Base-by-base conservation (phyloP, 441 rosid genomes). In the Pelargonium cotyledonis region DNA sequence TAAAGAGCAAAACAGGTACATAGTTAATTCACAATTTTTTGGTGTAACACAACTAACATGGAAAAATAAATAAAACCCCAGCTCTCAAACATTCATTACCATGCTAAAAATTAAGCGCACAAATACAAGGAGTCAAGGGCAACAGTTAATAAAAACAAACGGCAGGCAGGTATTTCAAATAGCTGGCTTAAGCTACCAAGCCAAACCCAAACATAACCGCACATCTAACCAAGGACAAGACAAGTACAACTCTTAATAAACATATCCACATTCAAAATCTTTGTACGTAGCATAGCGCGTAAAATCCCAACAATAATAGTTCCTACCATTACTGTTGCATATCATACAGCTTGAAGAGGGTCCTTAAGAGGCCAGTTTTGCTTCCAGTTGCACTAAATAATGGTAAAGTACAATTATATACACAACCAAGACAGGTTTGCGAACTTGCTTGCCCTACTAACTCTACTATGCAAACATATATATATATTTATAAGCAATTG, bases 181-280 rank as follows among this genome's bases (percentile, higher is more conserved):
- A 4, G 57, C 57, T 49, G 3, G 5, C 57, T 49, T 14, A 49
- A 11, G 57, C 57, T 49, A 5, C 5, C 18, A 49, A 49, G 57
- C 18, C n/a, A 49, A 49, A 49, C 57, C 57, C 57, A 11, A 14
- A 11, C 57, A 49, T 49, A 49, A 49, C n/a, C 5, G 57, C 57
- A 49, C n/a, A 49, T 47, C 18, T 49, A 49, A n/a, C 57, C 57
- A 49, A 49, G 57, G 57, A 49, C 57, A 49, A 49, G 57, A n/a
- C n/a, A n/a, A n/a, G n/a, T 49, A 11, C 6, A 49, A 18, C 57
- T 49, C 16, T 49, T 14, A 49, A 4, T 49, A 8, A 11, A 49
- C 57, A 49, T 5, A 49, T 11, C 57, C 14, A 49, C 14, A 15
- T 15, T 15, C n/a, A 49, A 11, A 11, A 11, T 49, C 16, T 49